phyloP scores from a whole-genome alignment of 2,329 filamentous ascomycete species.

The Trichoderma guizhouense region DNA sequence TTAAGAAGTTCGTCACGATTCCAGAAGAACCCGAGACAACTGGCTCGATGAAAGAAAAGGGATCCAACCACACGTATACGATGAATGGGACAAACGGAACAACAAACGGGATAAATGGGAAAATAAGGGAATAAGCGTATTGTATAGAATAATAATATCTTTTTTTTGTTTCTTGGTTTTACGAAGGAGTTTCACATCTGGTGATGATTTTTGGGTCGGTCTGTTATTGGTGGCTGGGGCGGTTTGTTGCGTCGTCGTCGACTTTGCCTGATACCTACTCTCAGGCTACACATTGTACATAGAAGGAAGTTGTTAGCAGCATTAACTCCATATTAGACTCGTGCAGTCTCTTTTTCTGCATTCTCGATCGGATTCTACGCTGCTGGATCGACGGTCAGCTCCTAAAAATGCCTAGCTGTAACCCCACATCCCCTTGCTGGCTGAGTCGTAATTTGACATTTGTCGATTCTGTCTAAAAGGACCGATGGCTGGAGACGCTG shows the following conservation, averaged over 20 bases:
- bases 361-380: not conserved
- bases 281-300: not conserved
- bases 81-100: constrained; percentile 2
- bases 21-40: constrained; percentile 54
- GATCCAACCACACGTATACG: not conserved
- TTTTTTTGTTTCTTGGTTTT: not conserved
- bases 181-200: not conserved
- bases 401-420: not conserved
- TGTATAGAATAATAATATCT: constrained; percentile 8
- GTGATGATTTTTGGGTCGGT: not conserved
- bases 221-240: not conserved
- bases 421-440: not conserved
- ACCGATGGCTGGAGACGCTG: not conserved
- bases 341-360: not conserved
- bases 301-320: not conserved
- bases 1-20: constrained; percentile 81
- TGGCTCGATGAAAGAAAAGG: not conserved
- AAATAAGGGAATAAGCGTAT: constrained; percentile 1
- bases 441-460: not conserved
- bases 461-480: not conserved
- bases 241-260: not conserved
- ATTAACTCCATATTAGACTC: not conserved
- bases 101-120: not conserved
- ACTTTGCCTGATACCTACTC: not conserved
- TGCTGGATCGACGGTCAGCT: not conserved